A percentile compares a stretch with the other conserved stretches of the same genome.
phyloP scores from a whole-genome alignment of 805 yeast genomes.

The Kurtzmaniella cleridarum region DNA sequence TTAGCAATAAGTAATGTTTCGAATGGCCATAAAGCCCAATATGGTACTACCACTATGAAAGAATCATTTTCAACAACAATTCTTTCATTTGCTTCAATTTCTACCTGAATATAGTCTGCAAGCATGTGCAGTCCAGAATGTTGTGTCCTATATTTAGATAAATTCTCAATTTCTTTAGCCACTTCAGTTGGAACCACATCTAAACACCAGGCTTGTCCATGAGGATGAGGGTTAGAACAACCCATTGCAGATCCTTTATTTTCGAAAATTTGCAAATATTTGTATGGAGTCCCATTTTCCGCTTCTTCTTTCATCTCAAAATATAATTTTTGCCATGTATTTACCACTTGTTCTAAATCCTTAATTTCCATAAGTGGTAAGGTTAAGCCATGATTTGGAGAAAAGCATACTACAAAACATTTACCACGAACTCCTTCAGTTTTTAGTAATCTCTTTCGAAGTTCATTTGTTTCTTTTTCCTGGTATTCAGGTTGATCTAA shows the following conservation, averaged over 20 bases:
- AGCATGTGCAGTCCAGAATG: constrained; percentile 45
- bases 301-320: constrained; percentile 30
- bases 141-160: constrained; percentile 41
- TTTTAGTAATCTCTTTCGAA: constrained; percentile 43
- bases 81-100: constrained; percentile 45
- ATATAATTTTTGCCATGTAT: constrained; percentile 57
- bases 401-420: constrained; percentile 68
- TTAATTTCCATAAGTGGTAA: constrained; percentile 51
- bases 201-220: constrained; percentile 78
- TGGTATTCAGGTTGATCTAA: constrained; percentile 46
- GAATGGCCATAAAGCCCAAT: constrained; percentile 83
- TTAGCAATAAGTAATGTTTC: constrained; percentile 63
- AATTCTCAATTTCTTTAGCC: constrained; percentile 46
- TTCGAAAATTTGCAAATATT: constrained; percentile 68
- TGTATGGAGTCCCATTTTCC: constrained; percentile 40
- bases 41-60: constrained; percentile 67
- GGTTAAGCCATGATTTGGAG: constrained; percentile 63
- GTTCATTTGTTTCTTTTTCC: constrained; percentile 9
- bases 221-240: constrained; percentile 78
- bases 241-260: constrained; percentile 81
- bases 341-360: constrained; percentile 45
- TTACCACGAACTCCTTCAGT: constrained; percentile 60
- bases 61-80: constrained; percentile 55
- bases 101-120: constrained; percentile 57
- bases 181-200: constrained; percentile 65